Base-by-base conservation (phyloP, 176 grass and related monocot genomes). In the Eleusine indica region DNA sequence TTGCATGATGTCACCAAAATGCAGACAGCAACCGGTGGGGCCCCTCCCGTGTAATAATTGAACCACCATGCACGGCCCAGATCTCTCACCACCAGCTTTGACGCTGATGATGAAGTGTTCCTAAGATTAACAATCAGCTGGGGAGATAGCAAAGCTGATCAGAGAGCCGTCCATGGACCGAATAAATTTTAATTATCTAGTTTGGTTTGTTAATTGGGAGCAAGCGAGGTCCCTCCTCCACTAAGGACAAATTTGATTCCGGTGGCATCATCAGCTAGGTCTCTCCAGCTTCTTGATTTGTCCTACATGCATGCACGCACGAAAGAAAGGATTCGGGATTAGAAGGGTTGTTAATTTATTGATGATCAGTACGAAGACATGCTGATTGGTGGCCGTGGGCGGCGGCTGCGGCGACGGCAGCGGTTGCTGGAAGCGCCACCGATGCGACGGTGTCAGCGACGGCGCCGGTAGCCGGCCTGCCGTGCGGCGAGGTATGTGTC, bases 1-100 rank as follows among this genome's bases (percentile, higher is more conserved):
- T 29, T 29, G 75, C 60, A 75, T 87, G 85, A 87, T 49, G 85
- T 70, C 78, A 87, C 71, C 49, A 19, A 46, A 81, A 75, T 81
- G 77, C 77, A 74, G 62, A 32, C 77, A 57, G 18, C 17, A 29
- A 18, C 3, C 6, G 40, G 71, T 68, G 52, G 78, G 71, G 0
- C 38, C 78, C 7, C 3, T 16, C 11, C 4, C 13, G 21, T 2
- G 71, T 70, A 87, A 87, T 87, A 61, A 87, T 82, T 76, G 78
- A 18, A 39, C 7, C 83, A 63, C 82, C 16, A 14, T 28, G 37
- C 22, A 14, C 38, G 37, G 65, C 48, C 25, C 41, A 60, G 4
- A 70, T 71, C 22, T 3, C 40, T 69, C 44, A 35, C 44, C 52
- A 37, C 15, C 0, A 29, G 39, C 75, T 41, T 66, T 22, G 35